Conservation (phyloP, 495 filamentous ascomycete species). For the Tuber indicum region DNA sequence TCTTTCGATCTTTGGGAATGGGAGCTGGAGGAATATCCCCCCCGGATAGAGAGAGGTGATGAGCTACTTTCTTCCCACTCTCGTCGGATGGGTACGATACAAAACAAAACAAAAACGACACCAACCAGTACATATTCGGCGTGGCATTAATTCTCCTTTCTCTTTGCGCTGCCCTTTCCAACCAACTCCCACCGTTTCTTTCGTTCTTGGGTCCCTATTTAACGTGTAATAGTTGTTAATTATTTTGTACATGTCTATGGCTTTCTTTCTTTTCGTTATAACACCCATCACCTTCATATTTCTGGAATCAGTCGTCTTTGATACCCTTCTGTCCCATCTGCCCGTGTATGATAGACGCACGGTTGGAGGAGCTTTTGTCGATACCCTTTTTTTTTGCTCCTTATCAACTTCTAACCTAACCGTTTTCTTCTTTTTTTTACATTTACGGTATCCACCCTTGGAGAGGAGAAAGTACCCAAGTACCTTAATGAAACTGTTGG, state of each 20-base stretch:
- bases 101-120: constrained; percentile 28
- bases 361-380: constrained; percentile 38
- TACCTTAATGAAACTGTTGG: neutral
- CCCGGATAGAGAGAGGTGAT: constrained; percentile 16
- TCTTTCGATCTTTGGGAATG: constrained; percentile 30
- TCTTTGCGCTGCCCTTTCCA: constrained; percentile 10
- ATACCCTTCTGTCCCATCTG: neutral
- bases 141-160: constrained; percentile 15
- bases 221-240: constrained; percentile 34
- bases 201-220: constrained; percentile 25
- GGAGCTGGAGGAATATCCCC: neutral
- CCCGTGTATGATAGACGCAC: constrained; percentile 16
- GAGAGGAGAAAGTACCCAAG: neutral
- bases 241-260: constrained; percentile 34
- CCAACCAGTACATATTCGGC: constrained; percentile 10
- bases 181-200: constrained; percentile 15
- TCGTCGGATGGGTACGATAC: constrained; percentile 25
- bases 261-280: constrained; percentile 14
- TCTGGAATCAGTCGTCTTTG: neutral
- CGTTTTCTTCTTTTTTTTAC: constrained; percentile 9
- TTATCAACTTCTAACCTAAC: constrained; percentile 8
- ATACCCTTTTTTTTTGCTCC: constrained; percentile 30
- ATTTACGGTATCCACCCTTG: neutral
- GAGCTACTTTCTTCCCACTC: constrained; percentile 2
- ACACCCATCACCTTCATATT: constrained; percentile 2